A percentile compares a stretch with the other conserved stretches of the same genome.
Evolutionary conservation across 2,329 filamentous ascomycete genomes (phyloP).

Genomic region (Ophiostoma perfectum): DNA sequence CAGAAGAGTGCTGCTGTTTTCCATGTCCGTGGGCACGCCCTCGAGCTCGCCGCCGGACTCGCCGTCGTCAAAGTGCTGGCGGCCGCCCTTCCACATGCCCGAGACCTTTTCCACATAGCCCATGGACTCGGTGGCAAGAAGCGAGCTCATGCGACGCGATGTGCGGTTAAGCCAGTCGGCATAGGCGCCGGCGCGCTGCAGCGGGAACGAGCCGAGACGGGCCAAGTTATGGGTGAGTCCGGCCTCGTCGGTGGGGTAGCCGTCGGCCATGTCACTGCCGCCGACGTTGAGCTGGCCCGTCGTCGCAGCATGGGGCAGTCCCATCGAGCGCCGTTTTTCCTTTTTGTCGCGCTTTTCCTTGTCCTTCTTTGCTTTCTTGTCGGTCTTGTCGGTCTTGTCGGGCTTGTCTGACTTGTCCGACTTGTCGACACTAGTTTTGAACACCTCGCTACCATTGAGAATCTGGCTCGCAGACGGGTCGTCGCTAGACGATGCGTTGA

Average conservation of each 20-base stretch:
- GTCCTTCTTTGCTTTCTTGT: background rate
- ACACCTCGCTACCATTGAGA: slow-evolving; percentile 78
- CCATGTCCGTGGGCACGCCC: slow-evolving; percentile 21
- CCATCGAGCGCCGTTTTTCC: background rate
- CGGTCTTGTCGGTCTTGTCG: background rate
- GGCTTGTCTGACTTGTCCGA: background rate
- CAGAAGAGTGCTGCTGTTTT: background rate
- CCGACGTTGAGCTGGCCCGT: slow-evolving; percentile 34
- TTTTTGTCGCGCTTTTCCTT: background rate
- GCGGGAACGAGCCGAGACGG: slow-evolving; percentile 65
- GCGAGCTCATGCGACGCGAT: slow-evolving; percentile 72
- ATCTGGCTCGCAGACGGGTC: slow-evolving; percentile 90
- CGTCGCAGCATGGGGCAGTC: slow-evolving; percentile 35
- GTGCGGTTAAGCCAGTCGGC: slow-evolving; percentile 76
- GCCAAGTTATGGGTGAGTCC: slow-evolving; percentile 45
- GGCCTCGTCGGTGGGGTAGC: slow-evolving; percentile 34
- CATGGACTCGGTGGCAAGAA: slow-evolving; percentile 87
- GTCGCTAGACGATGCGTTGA: slow-evolving; percentile 63
- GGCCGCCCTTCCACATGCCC: slow-evolving; percentile 90
- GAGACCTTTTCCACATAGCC: slow-evolving; percentile 95
- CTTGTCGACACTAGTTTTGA: slow-evolving; percentile 60
- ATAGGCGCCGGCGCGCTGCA: slow-evolving; percentile 77
- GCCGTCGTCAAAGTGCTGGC: slow-evolving; percentile 75
- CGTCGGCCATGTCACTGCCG: slow-evolving; percentile 24
- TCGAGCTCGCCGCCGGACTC: slow-evolving; percentile 36